Evolutionary conservation across 2,329 filamentous ascomycete genomes (phyloP).

Genomic region (Dactylellina parvicollis): DNA sequence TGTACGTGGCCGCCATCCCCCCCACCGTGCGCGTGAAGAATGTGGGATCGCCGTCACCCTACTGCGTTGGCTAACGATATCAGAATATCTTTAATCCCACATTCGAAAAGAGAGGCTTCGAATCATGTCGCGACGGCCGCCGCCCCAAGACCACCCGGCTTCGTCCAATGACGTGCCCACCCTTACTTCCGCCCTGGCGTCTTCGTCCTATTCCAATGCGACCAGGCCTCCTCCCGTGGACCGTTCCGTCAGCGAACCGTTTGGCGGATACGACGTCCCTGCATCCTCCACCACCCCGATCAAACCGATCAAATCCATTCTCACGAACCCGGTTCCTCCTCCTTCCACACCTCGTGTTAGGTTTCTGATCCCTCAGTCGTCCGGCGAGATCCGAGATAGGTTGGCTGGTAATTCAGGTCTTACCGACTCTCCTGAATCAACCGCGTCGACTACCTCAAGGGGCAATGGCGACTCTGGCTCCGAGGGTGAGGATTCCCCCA

Average conservation of each 20-base stretch:
- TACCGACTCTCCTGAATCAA: slow-evolving; percentile 46
- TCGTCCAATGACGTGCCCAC: slow-evolving; percentile 41
- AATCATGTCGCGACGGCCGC: slow-evolving; percentile 44
- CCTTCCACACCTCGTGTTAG: slow-evolving; percentile 43
- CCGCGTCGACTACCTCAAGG: slow-evolving; percentile 28
- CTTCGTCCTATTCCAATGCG: slow-evolving; percentile 9
- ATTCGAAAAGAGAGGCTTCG: not conserved
- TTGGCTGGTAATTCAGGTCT: slow-evolving; percentile 38
- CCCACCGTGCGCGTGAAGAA: slow-evolving; percentile 39
- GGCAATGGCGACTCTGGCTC: slow-evolving; percentile 37
- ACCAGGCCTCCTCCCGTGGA: slow-evolving; percentile 30
- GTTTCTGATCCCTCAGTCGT: slow-evolving; percentile 49
- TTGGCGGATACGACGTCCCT: slow-evolving; percentile 45
- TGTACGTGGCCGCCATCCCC: slow-evolving; percentile 22
- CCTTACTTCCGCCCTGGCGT: not conserved
- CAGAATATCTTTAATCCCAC: slow-evolving; percentile 14
- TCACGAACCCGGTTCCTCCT: slow-evolving; percentile 47
- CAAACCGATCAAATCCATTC: slow-evolving; percentile 33
- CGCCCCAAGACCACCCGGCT: slow-evolving; percentile 42
- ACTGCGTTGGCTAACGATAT: slow-evolving; percentile 22
- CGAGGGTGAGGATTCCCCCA: slow-evolving; percentile 7
- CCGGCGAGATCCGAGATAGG: slow-evolving; percentile 42
- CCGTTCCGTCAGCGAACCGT: slow-evolving; percentile 43
- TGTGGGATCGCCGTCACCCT: slow-evolving; percentile 21
- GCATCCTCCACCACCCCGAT: slow-evolving; percentile 26